Base-by-base conservation (phyloP, 164 flowering plant genomes). In the Liquidambar formosana region DNA sequence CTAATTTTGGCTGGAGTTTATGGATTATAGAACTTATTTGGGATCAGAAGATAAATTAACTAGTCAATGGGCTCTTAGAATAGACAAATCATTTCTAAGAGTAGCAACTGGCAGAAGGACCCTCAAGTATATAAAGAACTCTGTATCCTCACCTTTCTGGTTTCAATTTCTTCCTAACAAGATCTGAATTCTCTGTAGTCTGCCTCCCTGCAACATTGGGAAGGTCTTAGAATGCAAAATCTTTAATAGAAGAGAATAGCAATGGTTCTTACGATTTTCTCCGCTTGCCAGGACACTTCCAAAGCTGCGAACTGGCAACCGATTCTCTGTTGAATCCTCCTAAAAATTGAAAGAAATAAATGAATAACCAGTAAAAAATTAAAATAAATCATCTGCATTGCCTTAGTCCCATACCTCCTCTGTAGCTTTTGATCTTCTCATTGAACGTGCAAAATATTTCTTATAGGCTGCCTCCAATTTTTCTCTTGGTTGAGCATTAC, bases 401-500 rank as follows among this genome's bases (percentile, higher is more conserved):
- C 38, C 33, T 22, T 1, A 56, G 19, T 19, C n/a, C n/a, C 84
- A 71, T 89, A 91, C 96, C 38, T 88, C 96, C 38, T 88, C 87
- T 16, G 71, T 28, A 28, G 71, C 63, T 73, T 77, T 80, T 53
- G 80, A 75, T 73, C 76, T 85, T 66, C 79, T 66, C 84, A 90
- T 81, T 41, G 96, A 85, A 61, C 92, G 89, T 15, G 75, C 70
- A 48, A 95, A 64, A 78, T 93, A 93, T 28, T 84, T 91, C 82
- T 79, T 82, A 76, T 83, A 95, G 56, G 92, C 82, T 69, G 78
- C 83, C 69, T 86, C 84, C 80, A 95, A 60, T 66, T 87, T 91
- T 33, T 89, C 86, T 3, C 58, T 63, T 60, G 97, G 99, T 71
- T 85, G 84, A 72, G 96, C 97, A 70, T 85, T 81, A 85, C 97